Conservation (phyloP, 2,329 filamentous ascomycete species). For the Penicillium sp. region DNA sequence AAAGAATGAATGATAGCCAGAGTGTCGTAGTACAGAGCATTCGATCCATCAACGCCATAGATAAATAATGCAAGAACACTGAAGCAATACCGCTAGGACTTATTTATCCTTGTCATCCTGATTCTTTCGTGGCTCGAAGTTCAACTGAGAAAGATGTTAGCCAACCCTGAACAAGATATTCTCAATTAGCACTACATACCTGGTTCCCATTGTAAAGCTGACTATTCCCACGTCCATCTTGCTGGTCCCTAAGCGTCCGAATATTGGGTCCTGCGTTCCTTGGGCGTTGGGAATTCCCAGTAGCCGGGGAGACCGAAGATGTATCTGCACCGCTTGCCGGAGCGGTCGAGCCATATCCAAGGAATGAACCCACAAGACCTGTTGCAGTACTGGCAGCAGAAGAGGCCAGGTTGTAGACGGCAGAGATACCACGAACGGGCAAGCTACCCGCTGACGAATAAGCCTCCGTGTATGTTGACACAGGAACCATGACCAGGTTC, state of each 20-base stretch:
- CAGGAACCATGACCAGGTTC: slow-evolving; percentile 76
- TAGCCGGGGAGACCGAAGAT: slow-evolving; percentile 2
- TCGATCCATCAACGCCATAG: slow-evolving; percentile 1
- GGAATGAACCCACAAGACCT: slow-evolving; percentile 42
- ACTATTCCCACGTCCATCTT: slow-evolving; percentile 55
- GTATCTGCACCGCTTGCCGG: slow-evolving; percentile 12
- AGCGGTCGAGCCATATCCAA: slow-evolving; percentile 38
- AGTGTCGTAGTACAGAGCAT: neutral
- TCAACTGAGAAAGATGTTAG: slow-evolving; percentile 48
- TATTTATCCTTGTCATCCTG: slow-evolving; percentile 49
- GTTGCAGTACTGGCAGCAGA: slow-evolving; percentile 43
- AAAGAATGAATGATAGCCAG: neutral
- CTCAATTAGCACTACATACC: slow-evolving; percentile 49
- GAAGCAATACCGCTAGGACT: neutral
- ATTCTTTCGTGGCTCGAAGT: slow-evolving; percentile 65
- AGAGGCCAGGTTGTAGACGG: slow-evolving; percentile 42
- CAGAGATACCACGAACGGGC: slow-evolving; percentile 41
- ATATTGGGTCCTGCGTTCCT: slow-evolving; percentile 37
- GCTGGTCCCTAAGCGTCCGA: slow-evolving; percentile 54
- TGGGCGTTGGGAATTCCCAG: slow-evolving; percentile 12
- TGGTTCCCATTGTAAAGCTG: slow-evolving; percentile 92
- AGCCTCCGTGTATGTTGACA: slow-evolving; percentile 59
- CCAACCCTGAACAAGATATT: neutral
- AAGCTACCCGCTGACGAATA: slow-evolving; percentile 47
- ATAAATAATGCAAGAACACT: slow-evolving; percentile 1